Evolutionary conservation across 108 stramenopile genomes (phyloP).

Genomic region (Skeletonema costatum): DNA sequence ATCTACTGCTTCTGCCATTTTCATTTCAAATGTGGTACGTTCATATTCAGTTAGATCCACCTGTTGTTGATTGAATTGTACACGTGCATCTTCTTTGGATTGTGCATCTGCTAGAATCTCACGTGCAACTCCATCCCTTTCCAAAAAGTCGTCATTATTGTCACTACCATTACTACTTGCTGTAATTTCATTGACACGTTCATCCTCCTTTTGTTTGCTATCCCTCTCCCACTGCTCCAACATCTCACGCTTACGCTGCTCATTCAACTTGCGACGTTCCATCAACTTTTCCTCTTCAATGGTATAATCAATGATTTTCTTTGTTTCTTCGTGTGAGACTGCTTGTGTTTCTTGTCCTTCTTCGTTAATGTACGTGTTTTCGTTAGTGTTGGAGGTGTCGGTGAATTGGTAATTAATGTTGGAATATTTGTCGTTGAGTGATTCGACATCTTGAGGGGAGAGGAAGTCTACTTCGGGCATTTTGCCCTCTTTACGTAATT

Average conservation of each 20-base stretch:
- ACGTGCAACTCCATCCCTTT: neutral
- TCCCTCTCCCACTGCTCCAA: neutral
- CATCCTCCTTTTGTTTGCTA: neutral
- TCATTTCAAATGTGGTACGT: neutral
- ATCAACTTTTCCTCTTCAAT: conserved; percentile 8
- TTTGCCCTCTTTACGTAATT: neutral
- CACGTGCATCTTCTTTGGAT: neutral
- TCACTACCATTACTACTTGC: neutral
- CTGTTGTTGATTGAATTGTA: neutral
- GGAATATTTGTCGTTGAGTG: neutral
- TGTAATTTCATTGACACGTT: neutral
- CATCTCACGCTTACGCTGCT: neutral
- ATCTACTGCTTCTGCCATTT: neutral
- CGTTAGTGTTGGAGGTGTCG: neutral
- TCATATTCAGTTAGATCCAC: neutral
- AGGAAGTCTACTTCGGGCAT: neutral
- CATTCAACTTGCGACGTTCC: neutral
- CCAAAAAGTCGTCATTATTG: neutral
- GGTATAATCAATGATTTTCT: conserved; percentile 12
- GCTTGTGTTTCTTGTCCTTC: neutral
- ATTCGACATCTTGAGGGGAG: neutral
- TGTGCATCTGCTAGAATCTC: neutral
- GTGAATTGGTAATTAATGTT: neutral
- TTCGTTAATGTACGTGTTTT: neutral
- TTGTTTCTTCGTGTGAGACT: conserved; percentile 4